phyloP scores from a whole-genome alignment of 208 protist genomes.

The Trypanosomatidae sp. region DNA sequence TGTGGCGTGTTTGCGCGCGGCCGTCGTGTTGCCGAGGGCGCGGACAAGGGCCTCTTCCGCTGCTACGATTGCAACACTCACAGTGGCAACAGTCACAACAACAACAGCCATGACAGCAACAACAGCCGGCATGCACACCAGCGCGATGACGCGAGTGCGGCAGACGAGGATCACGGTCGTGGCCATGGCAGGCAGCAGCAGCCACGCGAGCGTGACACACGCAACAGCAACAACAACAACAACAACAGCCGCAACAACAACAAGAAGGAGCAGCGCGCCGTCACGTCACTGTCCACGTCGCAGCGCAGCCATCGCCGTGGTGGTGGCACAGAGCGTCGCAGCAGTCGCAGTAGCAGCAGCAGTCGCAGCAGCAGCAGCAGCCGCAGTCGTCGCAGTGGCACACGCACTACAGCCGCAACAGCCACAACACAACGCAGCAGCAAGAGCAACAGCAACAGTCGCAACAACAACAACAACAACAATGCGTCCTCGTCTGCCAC shows the following conservation, averaged over 20 bases:
- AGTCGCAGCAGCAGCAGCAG: not conserved
- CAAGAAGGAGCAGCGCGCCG: not conserved
- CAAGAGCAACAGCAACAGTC: too few species aligned
- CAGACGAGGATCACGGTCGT: slow-evolving; percentile 4
- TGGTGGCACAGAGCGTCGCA: not conserved
- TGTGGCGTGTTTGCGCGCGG: slow-evolving; percentile 57
- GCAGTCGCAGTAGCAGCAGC: not conserved
- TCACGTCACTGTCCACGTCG: not conserved
- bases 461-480: too few species aligned
- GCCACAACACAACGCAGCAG: too few species aligned
- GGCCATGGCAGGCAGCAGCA: too few species aligned
- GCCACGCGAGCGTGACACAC: too few species aligned
- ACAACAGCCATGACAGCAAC: not conserved
- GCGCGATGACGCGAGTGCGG: slow-evolving; percentile 6
- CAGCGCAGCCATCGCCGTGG: not conserved
- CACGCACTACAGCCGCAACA: slow-evolving; percentile 2
- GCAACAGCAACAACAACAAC: not conserved
- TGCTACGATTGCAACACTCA: slow-evolving; percentile 14
- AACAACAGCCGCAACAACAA: not conserved
- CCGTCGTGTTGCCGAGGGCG: slow-evolving; percentile 18
- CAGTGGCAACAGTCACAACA: not conserved
- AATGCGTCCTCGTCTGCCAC: too few species aligned
- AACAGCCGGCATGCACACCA: slow-evolving; percentile 3
- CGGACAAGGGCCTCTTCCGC: slow-evolving; percentile 24
- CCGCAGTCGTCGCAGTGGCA: not conserved